Percentiles rank a stretch among this genome's conserved stretches.
Conservation (phyloP, 495 filamentous ascomycete species). For the Pseudomonodictys pantanalensis region DNA sequence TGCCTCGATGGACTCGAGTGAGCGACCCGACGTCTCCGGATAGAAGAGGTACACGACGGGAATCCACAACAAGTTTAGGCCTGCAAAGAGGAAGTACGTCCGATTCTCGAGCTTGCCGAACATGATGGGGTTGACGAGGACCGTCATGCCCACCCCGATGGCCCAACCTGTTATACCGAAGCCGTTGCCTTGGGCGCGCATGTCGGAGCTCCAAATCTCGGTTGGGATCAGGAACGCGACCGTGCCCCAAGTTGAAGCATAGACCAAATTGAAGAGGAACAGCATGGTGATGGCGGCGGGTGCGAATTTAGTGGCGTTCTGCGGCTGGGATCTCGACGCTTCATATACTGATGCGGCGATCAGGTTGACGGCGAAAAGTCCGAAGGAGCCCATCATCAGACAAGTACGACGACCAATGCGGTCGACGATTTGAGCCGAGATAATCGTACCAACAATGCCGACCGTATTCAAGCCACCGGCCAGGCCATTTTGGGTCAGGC, state of each 20-base stretch:
- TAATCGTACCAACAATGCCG: slow-evolving; percentile 54
- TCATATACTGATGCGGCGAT: slow-evolving; percentile 21
- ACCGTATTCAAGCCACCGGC: slow-evolving; percentile 55
- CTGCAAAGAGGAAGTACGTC: slow-evolving; percentile 55
- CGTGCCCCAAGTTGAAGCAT: slow-evolving; percentile 57
- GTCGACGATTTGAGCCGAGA: slow-evolving; percentile 54
- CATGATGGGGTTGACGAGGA: slow-evolving; percentile 52
- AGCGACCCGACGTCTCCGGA: too few relatives aligned
- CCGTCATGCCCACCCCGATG: slow-evolving; percentile 55
- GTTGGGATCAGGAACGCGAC: slow-evolving; percentile 54
- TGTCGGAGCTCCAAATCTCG: slow-evolving; percentile 53
- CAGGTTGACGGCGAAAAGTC: slow-evolving; percentile 20
- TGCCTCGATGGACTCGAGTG: too few relatives aligned
- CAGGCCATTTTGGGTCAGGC: slow-evolving; percentile 50
- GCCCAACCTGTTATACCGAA: slow-evolving; percentile 59
- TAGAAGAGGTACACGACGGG: too few relatives aligned
- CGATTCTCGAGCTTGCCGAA: slow-evolving; percentile 33
- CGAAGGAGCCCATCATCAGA: slow-evolving; percentile 44
- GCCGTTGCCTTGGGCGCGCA: slow-evolving; percentile 55
- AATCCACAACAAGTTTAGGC: slow-evolving; percentile 53
- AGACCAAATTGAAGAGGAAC: slow-evolving; percentile 45
- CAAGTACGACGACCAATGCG: slow-evolving; percentile 49
- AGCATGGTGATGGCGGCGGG: slow-evolving; percentile 52
- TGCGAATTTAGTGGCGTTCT: not conserved
- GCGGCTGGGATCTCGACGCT: slow-evolving; percentile 7